Conservation (phyloP, 2,329 filamentous ascomycete species). For the Chlorencoelia australis region DNA sequence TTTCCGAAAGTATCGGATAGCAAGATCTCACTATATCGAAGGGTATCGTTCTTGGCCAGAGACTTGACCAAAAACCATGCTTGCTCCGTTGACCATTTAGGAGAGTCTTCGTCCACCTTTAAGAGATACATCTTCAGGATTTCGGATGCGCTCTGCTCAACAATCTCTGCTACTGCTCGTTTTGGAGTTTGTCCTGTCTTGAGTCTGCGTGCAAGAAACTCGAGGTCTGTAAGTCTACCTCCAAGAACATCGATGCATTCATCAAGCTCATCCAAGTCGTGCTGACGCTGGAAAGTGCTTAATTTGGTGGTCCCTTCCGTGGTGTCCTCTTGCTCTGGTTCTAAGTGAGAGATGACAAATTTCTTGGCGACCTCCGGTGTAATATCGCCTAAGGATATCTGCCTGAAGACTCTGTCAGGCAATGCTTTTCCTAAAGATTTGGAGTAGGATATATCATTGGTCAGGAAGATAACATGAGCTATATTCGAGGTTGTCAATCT, state of each 20-base stretch:
- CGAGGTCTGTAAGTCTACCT: constrained; percentile 88
- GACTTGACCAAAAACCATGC: constrained; percentile 82
- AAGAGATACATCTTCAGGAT: constrained; percentile 90
- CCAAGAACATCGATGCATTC: constrained; percentile 73
- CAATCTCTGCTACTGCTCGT: constrained; percentile 76
- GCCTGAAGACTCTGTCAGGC: constrained; percentile 82
- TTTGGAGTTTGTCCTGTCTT: constrained; percentile 76
- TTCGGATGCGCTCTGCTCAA: constrained; percentile 79
- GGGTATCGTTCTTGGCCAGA: constrained; percentile 54
- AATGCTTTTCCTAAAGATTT: constrained; percentile 81
- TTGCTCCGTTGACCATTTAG: constrained; percentile 72
- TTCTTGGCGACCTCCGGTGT: constrained; percentile 77
- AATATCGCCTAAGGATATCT: constrained; percentile 77
- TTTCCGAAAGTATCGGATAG: constrained; percentile 65
- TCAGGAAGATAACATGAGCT: constrained; percentile 90
- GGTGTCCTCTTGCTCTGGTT: constrained; percentile 31
- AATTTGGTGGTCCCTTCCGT: constrained; percentile 22
- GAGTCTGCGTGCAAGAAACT: constrained; percentile 84
- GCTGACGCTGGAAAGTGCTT: constrained; percentile 21
- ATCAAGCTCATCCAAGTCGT: constrained; percentile 63
- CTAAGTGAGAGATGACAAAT: constrained; percentile 78
- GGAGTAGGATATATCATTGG: constrained; percentile 77
- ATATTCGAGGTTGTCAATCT: constrained; percentile 75
- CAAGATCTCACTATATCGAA: constrained; percentile 81
- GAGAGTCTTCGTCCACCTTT: constrained; percentile 36